These are phyloP conservation scores for Picea sitchensis DNA, from an alignment of 75 land plant genomes.

Conservation along the genomic window DNA sequence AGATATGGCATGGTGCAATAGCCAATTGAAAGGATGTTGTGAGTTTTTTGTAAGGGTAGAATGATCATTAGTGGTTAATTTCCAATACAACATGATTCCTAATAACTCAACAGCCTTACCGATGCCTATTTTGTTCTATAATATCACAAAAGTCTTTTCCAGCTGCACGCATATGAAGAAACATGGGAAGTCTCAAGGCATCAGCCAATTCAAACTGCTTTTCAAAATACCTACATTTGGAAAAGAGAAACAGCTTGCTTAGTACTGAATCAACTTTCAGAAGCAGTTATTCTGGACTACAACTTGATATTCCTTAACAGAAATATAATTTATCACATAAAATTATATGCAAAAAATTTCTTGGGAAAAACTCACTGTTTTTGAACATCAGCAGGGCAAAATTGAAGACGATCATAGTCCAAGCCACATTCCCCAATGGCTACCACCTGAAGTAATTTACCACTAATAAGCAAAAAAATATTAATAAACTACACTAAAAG, in stretches of 20 bases:
- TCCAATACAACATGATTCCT: neutral
- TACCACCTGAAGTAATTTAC: conserved; percentile 68
- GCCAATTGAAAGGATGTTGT: neutral
- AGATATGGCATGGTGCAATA: neutral
- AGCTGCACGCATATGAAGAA: conserved; percentile 99
- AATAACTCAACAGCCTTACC: conserved; percentile 36
- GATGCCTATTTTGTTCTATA: conserved; percentile 58
- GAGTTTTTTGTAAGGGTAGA: conserved; percentile 3
- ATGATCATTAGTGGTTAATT: neutral
- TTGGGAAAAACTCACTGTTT: conserved; percentile 52
- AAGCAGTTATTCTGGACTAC: neutral
- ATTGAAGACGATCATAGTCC: conserved; percentile 98
- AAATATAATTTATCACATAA: neutral
- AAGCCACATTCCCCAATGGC: conserved; percentile 99
- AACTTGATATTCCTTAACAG: neutral
- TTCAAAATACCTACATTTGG: conserved; percentile 78
- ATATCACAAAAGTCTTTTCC: conserved; percentile 84
- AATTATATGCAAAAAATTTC: neutral
- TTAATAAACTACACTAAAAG: neutral
- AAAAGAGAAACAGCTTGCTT: conserved; percentile 6
- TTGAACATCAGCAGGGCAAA: conserved; percentile 86
- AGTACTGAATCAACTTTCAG: neutral
- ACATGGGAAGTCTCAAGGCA: conserved; percentile 80
- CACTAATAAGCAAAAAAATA: neutral
- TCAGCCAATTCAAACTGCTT: conserved; percentile 92